Evolutionary conservation across 2,329 filamentous ascomycete species (phyloP).

Genomic region (Graphilbum sp.): DNA sequence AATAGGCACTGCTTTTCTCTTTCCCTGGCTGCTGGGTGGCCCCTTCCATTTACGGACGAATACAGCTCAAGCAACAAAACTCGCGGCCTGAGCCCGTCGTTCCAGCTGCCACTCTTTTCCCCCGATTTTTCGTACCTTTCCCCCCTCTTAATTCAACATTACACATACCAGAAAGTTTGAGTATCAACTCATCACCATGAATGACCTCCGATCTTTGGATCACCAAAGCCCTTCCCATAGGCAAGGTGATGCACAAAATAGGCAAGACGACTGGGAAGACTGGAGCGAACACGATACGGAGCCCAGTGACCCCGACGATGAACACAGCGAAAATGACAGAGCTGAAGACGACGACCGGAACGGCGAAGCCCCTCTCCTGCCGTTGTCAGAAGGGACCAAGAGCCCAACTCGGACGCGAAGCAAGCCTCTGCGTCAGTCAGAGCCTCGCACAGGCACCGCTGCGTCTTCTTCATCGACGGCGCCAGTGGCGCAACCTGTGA

Average conservation of each 20-base stretch:
- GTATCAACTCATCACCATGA: slow-evolving; percentile 9
- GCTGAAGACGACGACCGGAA: not conserved
- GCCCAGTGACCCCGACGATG: slow-evolving; percentile 29
- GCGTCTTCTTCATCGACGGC: not conserved
- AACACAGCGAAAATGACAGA: slow-evolving; percentile 7
- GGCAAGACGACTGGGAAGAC: slow-evolving; percentile 32
- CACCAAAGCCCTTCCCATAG: slow-evolving; percentile 7
- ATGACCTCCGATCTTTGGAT: slow-evolving; percentile 10
- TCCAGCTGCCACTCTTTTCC: too few relatives aligned
- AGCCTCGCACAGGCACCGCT: not conserved
- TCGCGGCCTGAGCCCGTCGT: too few relatives aligned
- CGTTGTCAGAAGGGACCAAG: not conserved
- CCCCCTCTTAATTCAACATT: not conserved
- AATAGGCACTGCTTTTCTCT: not conserved
- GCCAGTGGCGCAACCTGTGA: slow-evolving; percentile 16
- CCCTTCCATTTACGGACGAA: not conserved
- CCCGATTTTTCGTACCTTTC: too few relatives aligned
- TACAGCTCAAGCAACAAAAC: not conserved
- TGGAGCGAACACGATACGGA: slow-evolving; percentile 20
- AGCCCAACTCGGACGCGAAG: not conserved
- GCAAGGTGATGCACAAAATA: not conserved
- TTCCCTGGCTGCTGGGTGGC: not conserved
- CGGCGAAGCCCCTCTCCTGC: slow-evolving; percentile 1
- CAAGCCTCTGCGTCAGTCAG: not conserved
- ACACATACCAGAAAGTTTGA: not conserved